Base-by-base conservation (phyloP, 805 yeast genomes). In the Candida easanensis region DNA sequence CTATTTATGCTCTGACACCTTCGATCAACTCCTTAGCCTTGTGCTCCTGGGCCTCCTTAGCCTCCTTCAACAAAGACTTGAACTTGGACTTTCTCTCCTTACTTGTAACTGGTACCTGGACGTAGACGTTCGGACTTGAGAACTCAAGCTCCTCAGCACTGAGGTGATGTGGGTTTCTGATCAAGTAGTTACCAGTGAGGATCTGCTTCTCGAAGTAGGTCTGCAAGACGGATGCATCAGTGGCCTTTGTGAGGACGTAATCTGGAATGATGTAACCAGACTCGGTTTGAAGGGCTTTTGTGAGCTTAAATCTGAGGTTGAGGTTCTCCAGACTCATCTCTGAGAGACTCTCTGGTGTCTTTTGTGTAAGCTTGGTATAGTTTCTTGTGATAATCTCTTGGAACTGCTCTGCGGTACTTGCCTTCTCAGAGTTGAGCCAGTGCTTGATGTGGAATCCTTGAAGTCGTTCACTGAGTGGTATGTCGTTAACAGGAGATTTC, bases 251-350 rank as follows among this genome's bases (percentile, higher is more conserved):
- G 7, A 69, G 42, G 23, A 58, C 50, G 38, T 53, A 62, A 46
- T 70, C 75, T 17, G 75, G 66, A 14, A 70, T 59, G 21, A 61
- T 28, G 41, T 58, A 57, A 15, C 75, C 75, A 16, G 73, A 58
- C 23, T 57, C 41, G 9, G 62, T 40, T 52, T 70, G 75, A 14
- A 70, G 39, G 17, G 40, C 27, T 41, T 60, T 64, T 5, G 66
- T 53, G 39, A 66, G 57, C n/a, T 60, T 52, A 45, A 70, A 70
- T 45, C 69, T 66, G 4, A 56, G 39, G n/a, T 51, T 44, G 30
- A 69, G 51, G 51, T 64, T 53, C 11, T 52, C 49, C 18, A 61
- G 36, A n/a, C 39, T 38, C 11, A 49, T 35, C 5, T 61, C 56
- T 1, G 39, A 33, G 13, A 58, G 45, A 1, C 33, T 31, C 5